Percentiles rank a stretch among this genome's conserved stretches.
These are phyloP conservation scores for Eutrema yunnanense DNA, from an alignment of 345 rosid species.

Conservation along the genomic window DNA sequence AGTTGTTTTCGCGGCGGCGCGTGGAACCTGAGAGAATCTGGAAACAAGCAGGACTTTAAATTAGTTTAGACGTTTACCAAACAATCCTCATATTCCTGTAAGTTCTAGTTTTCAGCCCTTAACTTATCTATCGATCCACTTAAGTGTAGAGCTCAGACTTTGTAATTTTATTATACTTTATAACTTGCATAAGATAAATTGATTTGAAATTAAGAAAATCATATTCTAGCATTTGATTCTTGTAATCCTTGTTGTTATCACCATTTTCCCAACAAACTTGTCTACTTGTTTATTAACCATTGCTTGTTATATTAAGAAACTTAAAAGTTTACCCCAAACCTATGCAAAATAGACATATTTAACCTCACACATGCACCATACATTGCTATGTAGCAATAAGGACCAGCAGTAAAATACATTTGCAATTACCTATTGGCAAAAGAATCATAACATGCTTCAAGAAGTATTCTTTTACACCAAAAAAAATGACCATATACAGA, in stretches of 20 bases:
- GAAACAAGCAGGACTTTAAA: not conserved
- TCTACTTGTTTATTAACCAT: not conserved
- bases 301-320: not conserved
- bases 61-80: not conserved
- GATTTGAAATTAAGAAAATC: not conserved
- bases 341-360: not conserved
- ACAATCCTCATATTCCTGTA: not conserved
- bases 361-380: not conserved
- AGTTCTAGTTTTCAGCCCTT: not conserved
- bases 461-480: conserved; percentile 15
- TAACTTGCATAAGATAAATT: not conserved
- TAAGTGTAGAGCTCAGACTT: not conserved
- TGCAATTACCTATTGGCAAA: conserved; percentile 8
- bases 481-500: conserved; percentile 23
- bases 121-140: not conserved
- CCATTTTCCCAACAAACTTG: not conserved
- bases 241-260: not conserved
- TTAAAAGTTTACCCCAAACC: not conserved
- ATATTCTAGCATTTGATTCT: not conserved
- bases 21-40: conserved; percentile 1
- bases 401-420: not conserved
- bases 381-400: not conserved
- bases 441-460: not conserved
- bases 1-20: conserved; percentile 17
- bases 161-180: not conserved